Evolutionary conservation across 2,329 filamentous ascomycete genomes (phyloP).

Genomic region (Alternaria conjuncta): DNA sequence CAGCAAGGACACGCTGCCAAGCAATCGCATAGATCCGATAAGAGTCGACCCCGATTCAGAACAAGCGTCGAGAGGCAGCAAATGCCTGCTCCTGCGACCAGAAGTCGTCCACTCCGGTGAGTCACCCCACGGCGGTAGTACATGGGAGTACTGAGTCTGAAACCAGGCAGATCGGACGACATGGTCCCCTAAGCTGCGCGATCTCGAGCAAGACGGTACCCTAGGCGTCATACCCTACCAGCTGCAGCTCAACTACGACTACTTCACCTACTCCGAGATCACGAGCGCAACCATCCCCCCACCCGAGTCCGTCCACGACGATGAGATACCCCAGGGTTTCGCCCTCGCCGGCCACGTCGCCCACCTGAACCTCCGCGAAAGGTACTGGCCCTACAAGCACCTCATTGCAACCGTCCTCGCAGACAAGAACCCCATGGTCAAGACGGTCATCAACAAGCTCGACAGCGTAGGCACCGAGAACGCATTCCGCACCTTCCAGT

Average conservation of each 20-base stretch:
- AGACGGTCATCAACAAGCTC: constrained; percentile 94
- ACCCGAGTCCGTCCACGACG: constrained; percentile 74
- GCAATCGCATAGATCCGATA: constrained; percentile 70
- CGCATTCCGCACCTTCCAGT: constrained; percentile 88
- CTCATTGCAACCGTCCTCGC: constrained; percentile 84
- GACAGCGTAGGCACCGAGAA: constrained; percentile 86
- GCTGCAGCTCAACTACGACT: constrained; percentile 78
- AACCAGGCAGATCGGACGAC: constrained; percentile 68
- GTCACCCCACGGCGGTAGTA: constrained; percentile 14
- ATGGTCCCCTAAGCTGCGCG: constrained; percentile 74
- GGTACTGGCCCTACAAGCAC: constrained; percentile 83
- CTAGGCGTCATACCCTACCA: constrained; percentile 77
- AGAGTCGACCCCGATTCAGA: constrained; percentile 64
- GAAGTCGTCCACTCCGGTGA: constrained; percentile 50
- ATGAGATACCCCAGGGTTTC: constrained; percentile 85
- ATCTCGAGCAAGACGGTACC: constrained; percentile 71
- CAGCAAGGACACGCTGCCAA: constrained; percentile 69
- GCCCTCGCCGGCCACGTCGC: constrained; percentile 92
- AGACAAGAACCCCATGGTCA: constrained; percentile 84
- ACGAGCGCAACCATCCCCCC: constrained; percentile 75
- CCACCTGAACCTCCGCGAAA: constrained; percentile 86
- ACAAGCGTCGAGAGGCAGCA: constrained; percentile 56
- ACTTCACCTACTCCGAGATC: constrained; percentile 88
- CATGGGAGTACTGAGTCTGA: constrained; percentile 43
- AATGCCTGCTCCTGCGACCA: constrained; percentile 55